Conservation (phyloP, 495 filamentous ascomycete genomes). For the Chaetomium fimeti region DNA sequence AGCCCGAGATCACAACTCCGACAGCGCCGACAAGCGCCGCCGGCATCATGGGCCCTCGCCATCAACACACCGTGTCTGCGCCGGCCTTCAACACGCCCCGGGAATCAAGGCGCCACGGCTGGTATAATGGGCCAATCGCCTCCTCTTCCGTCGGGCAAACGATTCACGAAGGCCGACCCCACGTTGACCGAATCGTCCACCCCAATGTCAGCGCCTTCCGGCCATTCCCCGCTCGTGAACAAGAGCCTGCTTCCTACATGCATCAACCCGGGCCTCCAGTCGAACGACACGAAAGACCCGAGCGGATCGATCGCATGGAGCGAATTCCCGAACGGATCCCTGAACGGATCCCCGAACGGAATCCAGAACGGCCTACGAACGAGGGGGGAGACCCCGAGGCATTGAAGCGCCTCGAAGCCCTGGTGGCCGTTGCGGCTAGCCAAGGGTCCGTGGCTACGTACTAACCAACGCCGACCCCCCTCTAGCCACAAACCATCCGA, state of each 20-base stretch:
- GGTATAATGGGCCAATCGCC: slow-evolving; percentile 62
- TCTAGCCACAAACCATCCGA: slow-evolving; percentile 17
- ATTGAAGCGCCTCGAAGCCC: slow-evolving; percentile 72
- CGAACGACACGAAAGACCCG: slow-evolving; percentile 31
- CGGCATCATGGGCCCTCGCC: slow-evolving; percentile 29
- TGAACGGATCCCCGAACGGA: slow-evolving; percentile 37
- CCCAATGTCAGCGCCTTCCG: slow-evolving; percentile 48
- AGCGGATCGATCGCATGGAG: slow-evolving; percentile 37
- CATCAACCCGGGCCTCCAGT: slow-evolving; percentile 15
- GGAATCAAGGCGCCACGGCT: slow-evolving; percentile 64
- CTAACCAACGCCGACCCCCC: slow-evolving; percentile 28
- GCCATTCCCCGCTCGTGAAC: slow-evolving; percentile 46
- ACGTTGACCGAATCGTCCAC: slow-evolving; percentile 50
- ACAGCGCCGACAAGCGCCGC: slow-evolving; percentile 10
- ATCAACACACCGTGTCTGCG: slow-evolving; percentile 54
- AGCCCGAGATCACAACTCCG: slow-evolving; percentile 36
- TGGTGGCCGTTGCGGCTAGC: slow-evolving; percentile 86
- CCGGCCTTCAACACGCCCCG: slow-evolving; percentile 48
- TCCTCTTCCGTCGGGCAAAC: slow-evolving; percentile 36
- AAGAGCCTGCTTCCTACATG: slow-evolving; percentile 20
- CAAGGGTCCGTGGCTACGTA: slow-evolving; percentile 64
- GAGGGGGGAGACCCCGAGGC: slow-evolving; percentile 34
- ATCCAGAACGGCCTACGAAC: slow-evolving; percentile 28
- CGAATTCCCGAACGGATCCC: slow-evolving; percentile 33
- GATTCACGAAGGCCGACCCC: slow-evolving; percentile 40